These are phyloP conservation scores for Saraca asoca DNA, from an alignment of 331 rosid genomes.

Conservation along the genomic window DNA sequence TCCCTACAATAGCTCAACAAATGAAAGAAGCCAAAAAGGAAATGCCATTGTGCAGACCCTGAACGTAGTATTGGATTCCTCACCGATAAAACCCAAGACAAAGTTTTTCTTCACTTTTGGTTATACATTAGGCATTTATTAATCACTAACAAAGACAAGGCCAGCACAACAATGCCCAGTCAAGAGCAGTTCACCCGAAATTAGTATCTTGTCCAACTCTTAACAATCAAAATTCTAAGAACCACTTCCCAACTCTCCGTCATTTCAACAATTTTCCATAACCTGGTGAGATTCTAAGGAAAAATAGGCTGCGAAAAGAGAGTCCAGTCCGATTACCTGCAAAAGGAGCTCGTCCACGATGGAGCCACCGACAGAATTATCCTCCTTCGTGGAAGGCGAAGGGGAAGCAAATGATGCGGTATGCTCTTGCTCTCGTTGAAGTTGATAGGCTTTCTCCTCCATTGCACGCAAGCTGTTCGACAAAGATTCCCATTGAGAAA, in stretches of 20 bases:
- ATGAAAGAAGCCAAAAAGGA: neutral
- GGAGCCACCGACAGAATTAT: constrained; percentile 39
- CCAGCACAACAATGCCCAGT: neutral
- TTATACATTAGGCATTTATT: neutral
- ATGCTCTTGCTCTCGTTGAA: constrained; percentile 21
- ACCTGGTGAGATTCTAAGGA: neutral
- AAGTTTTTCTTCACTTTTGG: neutral
- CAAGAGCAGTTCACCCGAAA: neutral
- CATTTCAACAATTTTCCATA: neutral
- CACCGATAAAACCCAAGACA: neutral
- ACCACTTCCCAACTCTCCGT: constrained; percentile 26
- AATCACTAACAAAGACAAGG: neutral
- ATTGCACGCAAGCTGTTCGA: constrained; percentile 55
- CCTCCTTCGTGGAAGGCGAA: constrained; percentile 7
- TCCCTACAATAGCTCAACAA: neutral
- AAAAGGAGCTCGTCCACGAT: constrained; percentile 56
- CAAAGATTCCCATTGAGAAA: constrained; percentile 73
- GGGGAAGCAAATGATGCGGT: constrained; percentile 37
- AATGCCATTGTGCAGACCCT: constrained; percentile 9
- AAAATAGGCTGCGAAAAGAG: neutral
- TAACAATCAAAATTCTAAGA: neutral
- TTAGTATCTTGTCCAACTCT: no score
- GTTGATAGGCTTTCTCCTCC: constrained; percentile 47
- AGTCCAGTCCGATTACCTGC: constrained; percentile 56
- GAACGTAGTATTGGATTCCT: no score